phyloP scores from a whole-genome alignment of 2,329 filamentous ascomycete species.

The Myriosclerotinia duriaeana region DNA sequence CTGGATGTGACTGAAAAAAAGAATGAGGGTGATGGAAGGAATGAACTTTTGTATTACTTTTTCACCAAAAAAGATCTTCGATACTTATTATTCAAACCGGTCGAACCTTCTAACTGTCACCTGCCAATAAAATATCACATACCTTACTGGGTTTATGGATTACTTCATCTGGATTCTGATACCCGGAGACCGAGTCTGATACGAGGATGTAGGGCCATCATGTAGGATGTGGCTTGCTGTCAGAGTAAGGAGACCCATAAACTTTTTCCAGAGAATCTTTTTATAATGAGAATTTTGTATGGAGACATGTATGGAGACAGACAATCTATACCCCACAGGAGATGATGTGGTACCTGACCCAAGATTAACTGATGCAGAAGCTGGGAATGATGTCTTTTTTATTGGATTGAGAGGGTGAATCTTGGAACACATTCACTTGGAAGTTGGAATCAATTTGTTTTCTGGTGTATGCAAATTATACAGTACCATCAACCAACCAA shows the following conservation, averaged over 20 bases:
- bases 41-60: neutral
- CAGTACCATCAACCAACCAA: no score
- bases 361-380: neutral
- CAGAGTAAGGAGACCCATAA: constrained; percentile 5
- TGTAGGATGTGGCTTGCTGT: constrained; percentile 18
- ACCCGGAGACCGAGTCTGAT: constrained; percentile 1
- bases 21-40: neutral
- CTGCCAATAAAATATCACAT: constrained; percentile 1
- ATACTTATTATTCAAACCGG: no score
- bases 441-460: no score
- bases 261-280: constrained; percentile 1
- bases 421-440: no score
- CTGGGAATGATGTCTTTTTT: neutral
- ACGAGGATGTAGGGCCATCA: no score
- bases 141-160: neutral
- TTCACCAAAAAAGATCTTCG: no score
- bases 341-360: neutral
- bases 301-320: no score
- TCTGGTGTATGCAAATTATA: neutral
- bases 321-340: neutral
- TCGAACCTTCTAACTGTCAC: neutral
- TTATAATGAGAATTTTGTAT: neutral
- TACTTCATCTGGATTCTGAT: no score
- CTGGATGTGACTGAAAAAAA: neutral
- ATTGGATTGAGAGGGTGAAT: neutral